Percentiles rank a stretch among this genome's conserved stretches.
These are phyloP conservation scores for Chytriomyces hyalinus DNA, from an alignment of 192 early-diverging fungal species.

Conservation along the genomic window DNA sequence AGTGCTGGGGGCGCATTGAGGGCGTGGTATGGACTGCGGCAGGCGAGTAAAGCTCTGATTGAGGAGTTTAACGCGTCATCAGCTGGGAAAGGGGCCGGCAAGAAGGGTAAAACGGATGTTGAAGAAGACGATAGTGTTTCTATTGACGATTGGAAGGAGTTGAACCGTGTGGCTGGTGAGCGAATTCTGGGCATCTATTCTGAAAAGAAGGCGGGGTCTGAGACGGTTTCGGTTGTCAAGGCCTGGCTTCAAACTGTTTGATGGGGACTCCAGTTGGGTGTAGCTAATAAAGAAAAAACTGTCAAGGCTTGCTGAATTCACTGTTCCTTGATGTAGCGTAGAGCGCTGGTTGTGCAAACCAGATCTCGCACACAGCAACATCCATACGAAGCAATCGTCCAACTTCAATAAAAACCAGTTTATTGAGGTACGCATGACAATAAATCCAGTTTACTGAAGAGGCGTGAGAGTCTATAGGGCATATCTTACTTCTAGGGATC, in stretches of 20 bases:
- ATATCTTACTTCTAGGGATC: too few species aligned
- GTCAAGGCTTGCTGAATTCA: too few species aligned
- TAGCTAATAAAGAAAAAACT: neutral
- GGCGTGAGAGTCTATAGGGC: neutral
- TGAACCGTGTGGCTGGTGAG: slow-evolving; percentile 33
- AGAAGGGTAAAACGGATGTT: neutral
- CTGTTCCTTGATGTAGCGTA: neutral
- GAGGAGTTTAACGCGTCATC: neutral
- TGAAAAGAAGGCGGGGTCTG: slow-evolving; percentile 12
- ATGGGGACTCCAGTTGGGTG: neutral
- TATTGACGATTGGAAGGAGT: slow-evolving; percentile 11
- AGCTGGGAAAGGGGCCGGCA: neutral
- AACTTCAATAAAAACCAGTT: neutral
- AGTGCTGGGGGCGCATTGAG: slow-evolving; percentile 78
- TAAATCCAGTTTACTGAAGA: neutral
- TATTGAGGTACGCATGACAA: neutral
- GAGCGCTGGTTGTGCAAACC: neutral
- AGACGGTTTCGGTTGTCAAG: slow-evolving; percentile 31
- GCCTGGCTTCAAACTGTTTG: slow-evolving; percentile 28
- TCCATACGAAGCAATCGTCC: neutral
- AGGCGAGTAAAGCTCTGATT: slow-evolving; percentile 27
- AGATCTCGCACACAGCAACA: neutral
- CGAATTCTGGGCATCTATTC: slow-evolving; percentile 35
- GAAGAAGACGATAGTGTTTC: slow-evolving; percentile 9
- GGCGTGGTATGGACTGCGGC: slow-evolving; percentile 76